Conservation (phyloP, 495 filamentous ascomycete genomes). For the Penicillium salamii region DNA sequence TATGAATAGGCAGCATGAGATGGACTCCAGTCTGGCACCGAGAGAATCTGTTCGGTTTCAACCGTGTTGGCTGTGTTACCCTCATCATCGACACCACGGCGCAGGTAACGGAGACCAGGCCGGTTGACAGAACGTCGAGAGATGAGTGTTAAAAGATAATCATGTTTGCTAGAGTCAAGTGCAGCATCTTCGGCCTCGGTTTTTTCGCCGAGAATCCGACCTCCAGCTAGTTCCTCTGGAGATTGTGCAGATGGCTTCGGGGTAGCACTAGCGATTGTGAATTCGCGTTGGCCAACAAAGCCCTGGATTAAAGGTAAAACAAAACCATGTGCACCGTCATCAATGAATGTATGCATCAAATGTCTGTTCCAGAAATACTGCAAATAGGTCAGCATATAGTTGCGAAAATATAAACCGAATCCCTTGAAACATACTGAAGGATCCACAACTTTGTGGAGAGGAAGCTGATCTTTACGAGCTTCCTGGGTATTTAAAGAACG, state of each 20-base stretch:
- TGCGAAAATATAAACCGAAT: background rate
- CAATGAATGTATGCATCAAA: conserved; percentile 70
- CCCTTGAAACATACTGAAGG: conserved; percentile 49
- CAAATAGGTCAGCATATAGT: conserved; percentile 14
- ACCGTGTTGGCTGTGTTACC: conserved; percentile 88
- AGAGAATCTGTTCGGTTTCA: conserved; percentile 91
- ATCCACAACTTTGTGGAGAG: conserved; percentile 72
- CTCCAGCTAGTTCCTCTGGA: conserved; percentile 26
- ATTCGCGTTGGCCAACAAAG: conserved; percentile 85
- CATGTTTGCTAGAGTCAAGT: conserved; percentile 27
- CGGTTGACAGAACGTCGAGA: conserved; percentile 80
- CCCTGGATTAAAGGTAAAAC: conserved; percentile 88
- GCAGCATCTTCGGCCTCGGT: conserved; percentile 26
- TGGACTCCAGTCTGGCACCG: conserved; percentile 57
- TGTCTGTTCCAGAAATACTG: conserved; percentile 90
- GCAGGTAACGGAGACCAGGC: conserved; percentile 84
- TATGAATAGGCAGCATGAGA: conserved; percentile 73
- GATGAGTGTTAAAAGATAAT: conserved; percentile 78
- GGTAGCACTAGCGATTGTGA: conserved; percentile 55
- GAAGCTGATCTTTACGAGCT: conserved; percentile 39
- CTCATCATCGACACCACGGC: conserved; percentile 85
- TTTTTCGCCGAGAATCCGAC: conserved; percentile 31
- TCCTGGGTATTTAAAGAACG: conserved; percentile 54
- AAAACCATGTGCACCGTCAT: conserved; percentile 57
- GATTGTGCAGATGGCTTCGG: conserved; percentile 11